Evolutionary conservation across 169 alveolate species (phyloP).

Genomic region (Plasmodium gonderi): DNA sequence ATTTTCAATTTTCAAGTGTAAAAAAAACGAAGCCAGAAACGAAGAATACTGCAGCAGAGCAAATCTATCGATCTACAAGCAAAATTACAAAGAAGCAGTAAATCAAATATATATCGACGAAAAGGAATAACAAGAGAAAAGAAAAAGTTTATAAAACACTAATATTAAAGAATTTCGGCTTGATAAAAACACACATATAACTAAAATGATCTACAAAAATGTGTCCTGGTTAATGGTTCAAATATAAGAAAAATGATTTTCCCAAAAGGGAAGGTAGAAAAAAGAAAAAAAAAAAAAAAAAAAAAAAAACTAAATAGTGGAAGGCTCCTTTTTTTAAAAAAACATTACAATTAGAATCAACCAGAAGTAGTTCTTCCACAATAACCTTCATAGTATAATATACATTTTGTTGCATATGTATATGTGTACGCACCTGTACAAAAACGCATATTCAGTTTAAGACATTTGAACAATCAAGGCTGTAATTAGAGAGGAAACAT

Average conservation of each 20-base stretch:
- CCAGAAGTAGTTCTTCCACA: not conserved
- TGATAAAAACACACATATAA: not conserved
- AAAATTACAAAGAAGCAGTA: no score
- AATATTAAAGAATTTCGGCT: no score
- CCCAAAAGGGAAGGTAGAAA: not conserved
- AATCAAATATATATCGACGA: no score
- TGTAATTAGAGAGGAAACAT: not conserved
- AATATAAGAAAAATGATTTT: not conserved
- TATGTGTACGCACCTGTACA: not conserved
- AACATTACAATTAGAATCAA: not conserved
- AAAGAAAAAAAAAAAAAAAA: not conserved
- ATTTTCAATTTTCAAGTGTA: no score
- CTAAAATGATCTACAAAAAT: not conserved
- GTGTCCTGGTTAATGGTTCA: constrained; percentile 3
- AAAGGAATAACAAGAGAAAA: not conserved
- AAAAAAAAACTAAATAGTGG: not conserved
- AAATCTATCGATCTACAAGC: no score
- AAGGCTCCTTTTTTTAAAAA: not conserved
- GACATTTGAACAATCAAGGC: not conserved
- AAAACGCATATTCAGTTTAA: not conserved
- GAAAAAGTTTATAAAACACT: not conserved
- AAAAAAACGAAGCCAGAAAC: no score
- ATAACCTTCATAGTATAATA: not conserved
- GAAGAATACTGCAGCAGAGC: no score
- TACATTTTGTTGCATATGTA: not conserved